A percentile compares a stretch with the other conserved stretches of the same genome.
phyloP scores from a whole-genome alignment of 2,329 filamentous ascomycete species.

The Stenocarpella maydis region DNA sequence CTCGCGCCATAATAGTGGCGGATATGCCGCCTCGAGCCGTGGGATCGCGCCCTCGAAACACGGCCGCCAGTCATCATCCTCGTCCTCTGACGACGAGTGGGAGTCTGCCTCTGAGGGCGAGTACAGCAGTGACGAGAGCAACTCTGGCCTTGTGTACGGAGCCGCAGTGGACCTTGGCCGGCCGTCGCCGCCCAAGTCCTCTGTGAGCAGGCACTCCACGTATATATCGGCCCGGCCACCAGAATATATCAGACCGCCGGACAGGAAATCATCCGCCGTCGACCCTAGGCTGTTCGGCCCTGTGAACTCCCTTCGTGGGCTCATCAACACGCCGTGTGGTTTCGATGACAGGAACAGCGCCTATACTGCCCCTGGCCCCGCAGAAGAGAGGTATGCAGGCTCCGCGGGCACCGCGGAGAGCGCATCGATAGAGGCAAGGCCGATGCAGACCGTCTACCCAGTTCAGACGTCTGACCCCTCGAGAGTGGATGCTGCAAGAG shows the following conservation, averaged over 20 bases:
- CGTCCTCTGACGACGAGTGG: slow-evolving; percentile 62
- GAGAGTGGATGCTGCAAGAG: slow-evolving; percentile 65
- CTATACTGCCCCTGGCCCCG: slow-evolving; percentile 38
- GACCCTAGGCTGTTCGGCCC: slow-evolving; percentile 68
- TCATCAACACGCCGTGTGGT: slow-evolving; percentile 64
- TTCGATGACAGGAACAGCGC: slow-evolving; percentile 53
- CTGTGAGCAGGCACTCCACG: slow-evolving; percentile 16
- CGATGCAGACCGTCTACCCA: slow-evolving; percentile 72
- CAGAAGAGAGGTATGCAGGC: slow-evolving; percentile 18
- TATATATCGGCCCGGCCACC: background rate
- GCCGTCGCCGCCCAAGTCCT: slow-evolving; percentile 43
- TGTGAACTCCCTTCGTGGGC: slow-evolving; percentile 66
- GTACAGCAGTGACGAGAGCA: slow-evolving; percentile 50
- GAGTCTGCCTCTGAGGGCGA: slow-evolving; percentile 63
- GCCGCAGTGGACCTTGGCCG: slow-evolving; percentile 40
- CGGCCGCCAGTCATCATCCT: slow-evolving; percentile 43
- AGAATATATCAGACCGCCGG: slow-evolving; percentile 37
- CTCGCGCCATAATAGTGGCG: slow-evolving; percentile 49
- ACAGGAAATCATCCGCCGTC: slow-evolving; percentile 59
- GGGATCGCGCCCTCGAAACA: slow-evolving; percentile 53
- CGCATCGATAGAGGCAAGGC: slow-evolving; percentile 46
- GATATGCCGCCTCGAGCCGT: slow-evolving; percentile 42
- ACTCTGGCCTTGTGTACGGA: slow-evolving; percentile 54
- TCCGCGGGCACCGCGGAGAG: slow-evolving; percentile 46
- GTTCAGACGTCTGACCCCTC: slow-evolving; percentile 71